Evolutionary conservation across 163 green algal genomes (phyloP), one percentile per base, ranked within the genome.

Genomic region (Smithsoniella earleae): DNA sequence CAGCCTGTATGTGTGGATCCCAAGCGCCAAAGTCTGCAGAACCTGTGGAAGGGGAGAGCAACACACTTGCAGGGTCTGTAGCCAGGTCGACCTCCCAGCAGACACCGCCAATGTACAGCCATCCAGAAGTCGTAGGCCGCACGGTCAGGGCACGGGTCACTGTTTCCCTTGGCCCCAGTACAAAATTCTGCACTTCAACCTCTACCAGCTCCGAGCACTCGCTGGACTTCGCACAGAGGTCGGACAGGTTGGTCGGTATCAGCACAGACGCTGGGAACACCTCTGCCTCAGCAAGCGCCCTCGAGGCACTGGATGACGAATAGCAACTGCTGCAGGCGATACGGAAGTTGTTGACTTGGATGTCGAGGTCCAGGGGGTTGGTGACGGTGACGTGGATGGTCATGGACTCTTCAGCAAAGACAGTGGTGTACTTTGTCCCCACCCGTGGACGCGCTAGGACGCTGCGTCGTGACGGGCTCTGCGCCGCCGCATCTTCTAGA

Each of bases 361-460:
- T 16, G 25, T 69, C 58, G 4, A 69, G 18, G 58, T 30, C 27
- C 3, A 69, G 58, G 8, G 58, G 58, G 34, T 69, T 69, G 18
- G n/a, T 69, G n/a, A 69, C 27, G 20, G 58, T 69, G 58, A 69
- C 58, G 43, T 69, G 58, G 30, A 69, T 33, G 3, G 31, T 30
- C 25, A 69, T 30, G 10, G 58, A 31, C 27, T 69, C 58, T 25
- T 69, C 58, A 45, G 58, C 58, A 69, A 69, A 69, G 30, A 69
- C 34, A 31, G 34, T 38, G 1, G n/a, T 69, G 58, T 43, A 69
- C 25, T 38, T 30, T 30, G 31, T 30, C n/a, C 34, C 34, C 18
- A 18, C 27, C 58, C 43, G 38, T 3, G 58, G 58, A 8, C 58
- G n/a, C 27, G 27, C 34, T 36, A 69, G 25, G n/a, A n/a, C 16